Conservation (phyloP, 306 rosid species). For the Medicago ruthenica region DNA sequence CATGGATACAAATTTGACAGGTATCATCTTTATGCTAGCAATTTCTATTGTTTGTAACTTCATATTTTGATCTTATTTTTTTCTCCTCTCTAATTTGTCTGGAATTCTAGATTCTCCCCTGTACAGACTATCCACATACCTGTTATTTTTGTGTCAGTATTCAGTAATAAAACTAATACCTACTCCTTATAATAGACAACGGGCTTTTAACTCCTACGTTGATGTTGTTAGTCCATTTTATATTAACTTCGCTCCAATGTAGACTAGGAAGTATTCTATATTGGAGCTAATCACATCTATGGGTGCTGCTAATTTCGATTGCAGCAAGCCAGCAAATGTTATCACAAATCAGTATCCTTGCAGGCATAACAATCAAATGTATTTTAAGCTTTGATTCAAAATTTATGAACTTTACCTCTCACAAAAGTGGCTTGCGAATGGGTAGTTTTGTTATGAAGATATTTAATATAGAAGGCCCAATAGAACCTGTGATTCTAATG, state of each 20-base stretch:
- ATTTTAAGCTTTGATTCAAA: not conserved
- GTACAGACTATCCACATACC: constrained; percentile 10
- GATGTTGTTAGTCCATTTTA: constrained; percentile 11
- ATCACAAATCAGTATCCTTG: constrained; percentile 10
- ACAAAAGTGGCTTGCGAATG: constrained; percentile 12
- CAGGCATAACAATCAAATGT: constrained; percentile 22
- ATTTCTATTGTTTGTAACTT: constrained; percentile 10
- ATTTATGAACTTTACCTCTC: not conserved
- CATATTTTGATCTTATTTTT: constrained; percentile 23
- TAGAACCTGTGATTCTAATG: not conserved
- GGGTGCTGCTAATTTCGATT: constrained; percentile 24
- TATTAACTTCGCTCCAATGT: constrained; percentile 3
- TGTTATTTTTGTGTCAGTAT: not conserved
- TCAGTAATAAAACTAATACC: not conserved
- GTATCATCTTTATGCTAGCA: constrained; percentile 49
- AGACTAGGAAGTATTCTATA: constrained; percentile 33
- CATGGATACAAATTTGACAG: constrained; percentile 99
- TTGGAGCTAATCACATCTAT: constrained; percentile 17
- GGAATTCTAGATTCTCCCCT: constrained; percentile 15
- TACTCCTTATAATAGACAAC: constrained; percentile 13
- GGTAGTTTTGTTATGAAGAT: not conserved
- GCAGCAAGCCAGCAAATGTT: constrained; percentile 19
- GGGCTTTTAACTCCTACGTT: not conserved
- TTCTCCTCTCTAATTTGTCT: constrained; percentile 1
- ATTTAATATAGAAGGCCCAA: not conserved